These are phyloP conservation scores for Exophiala phaeomuriformis DNA, from an alignment of 2,329 filamentous ascomycete genomes.

Conservation along the genomic window DNA sequence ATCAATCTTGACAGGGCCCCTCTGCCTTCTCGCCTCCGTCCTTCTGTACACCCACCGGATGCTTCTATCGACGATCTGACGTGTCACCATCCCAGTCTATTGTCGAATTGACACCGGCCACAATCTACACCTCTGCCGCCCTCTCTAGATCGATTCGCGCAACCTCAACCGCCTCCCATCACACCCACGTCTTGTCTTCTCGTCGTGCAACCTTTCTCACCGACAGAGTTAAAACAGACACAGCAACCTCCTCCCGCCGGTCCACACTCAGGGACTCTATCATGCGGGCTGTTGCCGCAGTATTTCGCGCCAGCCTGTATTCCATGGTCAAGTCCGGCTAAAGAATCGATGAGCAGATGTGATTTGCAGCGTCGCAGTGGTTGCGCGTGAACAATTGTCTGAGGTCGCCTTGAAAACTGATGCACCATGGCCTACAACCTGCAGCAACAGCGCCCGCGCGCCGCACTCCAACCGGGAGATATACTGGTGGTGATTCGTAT, in stretches of 20 bases:
- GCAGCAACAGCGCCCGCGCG: slow-evolving; percentile 32
- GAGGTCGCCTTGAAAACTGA: not conserved
- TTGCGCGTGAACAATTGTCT: not conserved
- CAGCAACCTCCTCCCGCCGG: not conserved
- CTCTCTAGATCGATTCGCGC: slow-evolving; percentile 3
- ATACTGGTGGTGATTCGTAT: slow-evolving; percentile 41
- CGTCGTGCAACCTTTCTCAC: slow-evolving; percentile 10
- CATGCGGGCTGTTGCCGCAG: slow-evolving; percentile 13
- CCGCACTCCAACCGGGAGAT: slow-evolving; percentile 33
- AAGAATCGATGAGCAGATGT: not conserved
- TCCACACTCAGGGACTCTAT: not conserved
- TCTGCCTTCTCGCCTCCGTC: not conserved
- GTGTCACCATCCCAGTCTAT: not conserved
- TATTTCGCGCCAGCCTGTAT: slow-evolving; percentile 7
- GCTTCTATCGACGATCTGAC: not conserved
- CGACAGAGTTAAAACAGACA: not conserved
- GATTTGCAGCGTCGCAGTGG: not conserved
- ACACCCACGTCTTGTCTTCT: not conserved
- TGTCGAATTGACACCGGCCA: slow-evolving; percentile 1
- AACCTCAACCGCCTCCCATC: not conserved
- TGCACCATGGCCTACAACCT: slow-evolving; percentile 30
- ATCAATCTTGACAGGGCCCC: not conserved
- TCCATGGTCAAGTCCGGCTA: slow-evolving; percentile 2
- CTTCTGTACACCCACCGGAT: not conserved
- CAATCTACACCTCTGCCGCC: not conserved